phyloP scores from a whole-genome alignment of 768 basidiomycete genomes.

The Phanerochaete sordida region DNA sequence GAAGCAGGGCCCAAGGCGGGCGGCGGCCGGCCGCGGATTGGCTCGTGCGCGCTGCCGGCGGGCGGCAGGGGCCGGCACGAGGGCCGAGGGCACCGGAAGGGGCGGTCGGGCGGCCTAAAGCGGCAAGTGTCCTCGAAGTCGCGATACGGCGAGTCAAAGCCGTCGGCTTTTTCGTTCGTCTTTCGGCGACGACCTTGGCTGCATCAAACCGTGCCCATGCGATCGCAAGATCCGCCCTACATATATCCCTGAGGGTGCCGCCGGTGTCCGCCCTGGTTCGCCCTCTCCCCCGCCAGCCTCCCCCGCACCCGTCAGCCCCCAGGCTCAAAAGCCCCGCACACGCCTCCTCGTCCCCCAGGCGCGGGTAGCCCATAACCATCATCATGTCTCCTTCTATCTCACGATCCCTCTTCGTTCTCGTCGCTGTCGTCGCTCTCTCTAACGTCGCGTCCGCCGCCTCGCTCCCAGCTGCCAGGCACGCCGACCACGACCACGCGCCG shows the following conservation, averaged over 20 bases:
- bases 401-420: constrained; percentile 24
- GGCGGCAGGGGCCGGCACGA: not conserved
- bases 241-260: too few relatives aligned
- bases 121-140: not conserved
- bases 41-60: not conserved
- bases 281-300: not conserved
- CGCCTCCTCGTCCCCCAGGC: constrained; percentile 11
- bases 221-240: too few relatives aligned
- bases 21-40: not conserved
- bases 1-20: not conserved
- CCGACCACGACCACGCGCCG: constrained; percentile 18
- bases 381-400: constrained; percentile 10
- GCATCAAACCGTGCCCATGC: not conserved
- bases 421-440: constrained; percentile 10
- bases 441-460: constrained; percentile 14
- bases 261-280: not conserved
- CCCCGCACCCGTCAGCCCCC: constrained; percentile 41
- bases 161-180: not conserved
- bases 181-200: not conserved
- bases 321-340: constrained; percentile 18
- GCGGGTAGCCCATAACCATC: constrained; percentile 1
- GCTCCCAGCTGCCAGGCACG: constrained; percentile 18
- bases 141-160: not conserved
- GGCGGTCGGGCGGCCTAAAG: not conserved
- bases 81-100: not conserved